Percentiles rank a stretch among this genome's conserved stretches.
Conservation (phyloP, 768 basidiomycete genomes). For the Cantharellus anzutake region DNA sequence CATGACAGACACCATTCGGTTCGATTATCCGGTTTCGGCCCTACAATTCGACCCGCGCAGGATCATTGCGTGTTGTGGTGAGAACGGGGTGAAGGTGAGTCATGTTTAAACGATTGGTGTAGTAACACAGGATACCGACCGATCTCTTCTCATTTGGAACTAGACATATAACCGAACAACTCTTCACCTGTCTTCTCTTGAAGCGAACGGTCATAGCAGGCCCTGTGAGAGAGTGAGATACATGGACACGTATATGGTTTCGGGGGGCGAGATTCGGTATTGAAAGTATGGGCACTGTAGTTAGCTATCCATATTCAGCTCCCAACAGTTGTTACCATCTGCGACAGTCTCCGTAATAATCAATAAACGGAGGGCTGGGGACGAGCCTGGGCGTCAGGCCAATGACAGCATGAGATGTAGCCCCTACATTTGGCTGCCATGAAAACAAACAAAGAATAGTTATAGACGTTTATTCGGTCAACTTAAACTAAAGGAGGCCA, state of each 20-base stretch:
- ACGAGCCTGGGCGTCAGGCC: not conserved
- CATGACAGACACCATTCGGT: slow-evolving; percentile 73
- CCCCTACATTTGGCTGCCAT: too few relatives aligned
- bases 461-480: too few relatives aligned
- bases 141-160: not conserved
- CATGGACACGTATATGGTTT: slow-evolving; percentile 88
- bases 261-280: slow-evolving; percentile 72
- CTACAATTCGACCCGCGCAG: slow-evolving; percentile 93
- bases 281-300: slow-evolving; percentile 89
- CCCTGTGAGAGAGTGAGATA: slow-evolving; percentile 80
- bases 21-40: slow-evolving; percentile 76
- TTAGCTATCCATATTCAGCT: not conserved
- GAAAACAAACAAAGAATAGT: too few relatives aligned
- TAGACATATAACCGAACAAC: slow-evolving; percentile 92
- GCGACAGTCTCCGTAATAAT: not conserved
- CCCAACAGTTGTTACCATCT: not conserved
- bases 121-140: not conserved
- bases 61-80: slow-evolving; percentile 78
- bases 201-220: slow-evolving; percentile 83
- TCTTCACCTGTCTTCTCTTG: slow-evolving; percentile 65
- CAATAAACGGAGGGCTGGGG: not conserved
- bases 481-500: too few relatives aligned
- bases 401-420: too few relatives aligned
- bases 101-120: not conserved
- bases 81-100: slow-evolving; percentile 76